phyloP scores from a whole-genome alignment of 768 basidiomycete species.

The Auricularia sp. region DNA sequence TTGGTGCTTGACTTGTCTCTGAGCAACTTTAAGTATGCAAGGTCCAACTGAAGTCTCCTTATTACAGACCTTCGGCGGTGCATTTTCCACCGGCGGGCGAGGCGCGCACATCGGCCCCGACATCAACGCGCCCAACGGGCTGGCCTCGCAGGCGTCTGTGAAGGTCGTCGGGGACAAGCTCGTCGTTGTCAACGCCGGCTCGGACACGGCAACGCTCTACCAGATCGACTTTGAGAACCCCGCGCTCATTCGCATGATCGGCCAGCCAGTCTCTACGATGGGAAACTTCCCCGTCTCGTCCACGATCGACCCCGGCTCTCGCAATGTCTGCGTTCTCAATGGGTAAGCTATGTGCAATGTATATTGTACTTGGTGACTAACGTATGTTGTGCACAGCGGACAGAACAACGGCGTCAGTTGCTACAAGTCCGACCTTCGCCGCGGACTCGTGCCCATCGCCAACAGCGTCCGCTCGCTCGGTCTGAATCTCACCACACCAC shows the following conservation, averaged over 20 bases:
- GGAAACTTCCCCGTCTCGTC: constrained; percentile 22
- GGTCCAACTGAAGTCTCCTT: not conserved
- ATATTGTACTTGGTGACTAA: not conserved
- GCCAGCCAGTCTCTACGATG: constrained; percentile 12
- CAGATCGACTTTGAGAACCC: constrained; percentile 19
- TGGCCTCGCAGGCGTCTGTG: not conserved
- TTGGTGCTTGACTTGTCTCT: not conserved
- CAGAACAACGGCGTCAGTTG: not conserved
- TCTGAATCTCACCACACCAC: constrained; percentile 43
- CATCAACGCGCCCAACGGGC: not conserved
- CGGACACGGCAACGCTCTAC: constrained; percentile 30
- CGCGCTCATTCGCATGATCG: constrained; percentile 14
- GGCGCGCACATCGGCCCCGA: not conserved
- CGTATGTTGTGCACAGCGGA: not conserved
- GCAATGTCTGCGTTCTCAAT: constrained; percentile 31
- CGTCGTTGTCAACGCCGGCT: constrained; percentile 9
- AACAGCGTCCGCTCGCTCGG: constrained; percentile 34
- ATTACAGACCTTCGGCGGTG: not conserved
- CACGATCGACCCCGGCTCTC: constrained; percentile 27
- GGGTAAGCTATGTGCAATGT: constrained; percentile 36
- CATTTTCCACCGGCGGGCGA: not conserved
- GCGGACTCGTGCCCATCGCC: constrained; percentile 30
- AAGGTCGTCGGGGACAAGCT: not conserved
- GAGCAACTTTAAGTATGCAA: not conserved
- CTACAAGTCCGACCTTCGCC: constrained; percentile 31